Evolutionary conservation across 306 rosid genomes (phyloP), one percentile per base, ranked within the genome.

Genomic region (Dalbergia oliveri): DNA sequence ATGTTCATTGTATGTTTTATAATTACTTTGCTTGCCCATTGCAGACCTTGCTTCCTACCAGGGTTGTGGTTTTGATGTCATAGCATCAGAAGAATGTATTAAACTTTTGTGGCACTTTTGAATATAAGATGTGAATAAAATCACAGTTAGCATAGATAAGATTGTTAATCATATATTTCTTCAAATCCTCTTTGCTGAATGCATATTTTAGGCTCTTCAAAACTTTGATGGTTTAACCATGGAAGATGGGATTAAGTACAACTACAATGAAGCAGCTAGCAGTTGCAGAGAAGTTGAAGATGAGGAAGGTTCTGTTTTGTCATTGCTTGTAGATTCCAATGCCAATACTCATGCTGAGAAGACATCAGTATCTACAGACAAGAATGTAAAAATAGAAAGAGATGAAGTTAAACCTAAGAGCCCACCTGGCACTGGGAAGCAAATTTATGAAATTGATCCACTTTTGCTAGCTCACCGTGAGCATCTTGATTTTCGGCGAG

Each of bases 401-500:
- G 86, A 70, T 66, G 83, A 87, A 47, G 79, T 69, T 43, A 88
- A 69, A 72, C 81, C 79, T 45, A 83, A 67, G 86, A 73, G 77
- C 75, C 87, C 91, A 77, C 97, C 97, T 69, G 97, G 99, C 66
- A 19, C 76, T 47, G 99, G 99, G 81, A 65, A 90, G 84, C 90
- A 69, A 76, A 96, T 96, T 85, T 96, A 89, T 66, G 93, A 93
- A 73, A 86, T 90, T 31, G 99, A 96, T 89, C 86, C 97, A 72
- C 31, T 59, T 65, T 85, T 96, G 88, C 68, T 63, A 63, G 66
- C 69, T 78, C 79, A 87, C 76, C 85, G 85, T 12, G 72, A n/a
- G 16, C 99, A 96, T 90, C 93, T 96, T 86, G 94, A 91, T 66
- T 96, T 93, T 77, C 99, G 99, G 98, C 93, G 80, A 84, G 97